Conservation (phyloP, 2,329 filamentous ascomycete species). For the Fusarium longipes region DNA sequence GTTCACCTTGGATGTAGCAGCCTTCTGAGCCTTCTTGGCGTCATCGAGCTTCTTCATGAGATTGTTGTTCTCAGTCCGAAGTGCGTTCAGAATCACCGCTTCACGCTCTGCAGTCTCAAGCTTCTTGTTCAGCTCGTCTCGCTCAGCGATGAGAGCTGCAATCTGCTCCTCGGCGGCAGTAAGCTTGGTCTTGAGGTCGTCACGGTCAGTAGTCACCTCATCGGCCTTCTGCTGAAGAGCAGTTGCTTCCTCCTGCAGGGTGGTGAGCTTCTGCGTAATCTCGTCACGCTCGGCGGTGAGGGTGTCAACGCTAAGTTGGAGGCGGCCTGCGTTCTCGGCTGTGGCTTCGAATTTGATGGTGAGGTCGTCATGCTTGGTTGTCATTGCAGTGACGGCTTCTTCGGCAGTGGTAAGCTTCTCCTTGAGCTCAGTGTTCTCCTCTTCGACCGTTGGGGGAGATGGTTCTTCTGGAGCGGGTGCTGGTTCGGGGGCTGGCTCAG, state of each 20-base stretch:
- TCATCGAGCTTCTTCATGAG: constrained; percentile 42
- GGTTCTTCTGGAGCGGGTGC: background rate
- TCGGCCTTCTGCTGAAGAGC: constrained; percentile 37
- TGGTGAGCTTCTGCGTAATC: constrained; percentile 40
- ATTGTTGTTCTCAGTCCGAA: constrained; percentile 43
- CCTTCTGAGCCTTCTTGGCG: constrained; percentile 40
- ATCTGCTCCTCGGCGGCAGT: constrained; percentile 27
- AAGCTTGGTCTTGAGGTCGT: constrained; percentile 34
- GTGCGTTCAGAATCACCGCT: constrained; percentile 33
- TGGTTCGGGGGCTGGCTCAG: constrained; percentile 2
- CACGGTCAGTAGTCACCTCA: constrained; percentile 26
- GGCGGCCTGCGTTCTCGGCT: constrained; percentile 23
- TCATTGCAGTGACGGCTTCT: background rate
- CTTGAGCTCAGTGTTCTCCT: constrained; percentile 36
- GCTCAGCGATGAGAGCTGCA: constrained; percentile 21
- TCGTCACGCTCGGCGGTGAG: constrained; percentile 41
- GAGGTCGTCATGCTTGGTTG: constrained; percentile 10
- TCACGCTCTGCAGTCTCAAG: constrained; percentile 40
- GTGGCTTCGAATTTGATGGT: constrained; percentile 18
- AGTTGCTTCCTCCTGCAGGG: constrained; percentile 26
- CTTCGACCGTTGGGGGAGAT: constrained; percentile 18
- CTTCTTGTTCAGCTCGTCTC: constrained; percentile 35
- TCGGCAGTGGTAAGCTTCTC: constrained; percentile 33
- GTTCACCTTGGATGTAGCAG: constrained; percentile 34
- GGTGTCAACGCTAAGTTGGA: constrained; percentile 12